A percentile compares a stretch with the other conserved stretches of the same genome.
Conservation (phyloP, 768 basidiomycete genomes). For the Tylopilus balloui region DNA sequence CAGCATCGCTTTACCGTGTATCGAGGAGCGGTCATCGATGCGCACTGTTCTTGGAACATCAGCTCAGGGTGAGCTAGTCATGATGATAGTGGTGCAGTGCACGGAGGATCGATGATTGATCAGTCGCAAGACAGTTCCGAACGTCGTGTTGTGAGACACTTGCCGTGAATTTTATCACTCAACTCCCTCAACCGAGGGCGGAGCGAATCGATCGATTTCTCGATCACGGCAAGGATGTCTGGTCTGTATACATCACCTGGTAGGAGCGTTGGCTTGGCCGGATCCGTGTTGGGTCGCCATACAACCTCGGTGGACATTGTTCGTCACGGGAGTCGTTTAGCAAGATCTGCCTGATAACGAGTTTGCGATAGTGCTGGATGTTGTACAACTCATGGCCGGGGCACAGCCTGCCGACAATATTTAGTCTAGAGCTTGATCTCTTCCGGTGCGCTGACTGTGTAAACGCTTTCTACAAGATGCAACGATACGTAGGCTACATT, state of each 20-base stretch:
- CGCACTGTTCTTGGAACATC: slow-evolving; percentile 61
- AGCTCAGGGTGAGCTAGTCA: slow-evolving; percentile 67
- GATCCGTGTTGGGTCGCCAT: slow-evolving; percentile 40
- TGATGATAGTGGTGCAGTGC: not conserved
- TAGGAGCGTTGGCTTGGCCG: slow-evolving; percentile 21
- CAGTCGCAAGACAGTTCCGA: not conserved
- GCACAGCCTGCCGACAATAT: too few relatives aligned
- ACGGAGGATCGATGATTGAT: not conserved
- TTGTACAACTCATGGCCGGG: too few relatives aligned
- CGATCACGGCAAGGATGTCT: slow-evolving; percentile 59
- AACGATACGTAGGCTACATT: too few relatives aligned
- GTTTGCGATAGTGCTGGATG: not conserved
- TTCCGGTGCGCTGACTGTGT: too few relatives aligned
- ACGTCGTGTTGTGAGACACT: not conserved
- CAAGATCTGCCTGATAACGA: not conserved
- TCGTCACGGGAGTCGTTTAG: not conserved
- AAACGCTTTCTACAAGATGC: too few relatives aligned
- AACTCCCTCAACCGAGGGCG: slow-evolving; percentile 54
- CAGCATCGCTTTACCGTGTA: not conserved
- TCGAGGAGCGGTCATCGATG: slow-evolving; percentile 12
- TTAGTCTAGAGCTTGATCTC: too few relatives aligned
- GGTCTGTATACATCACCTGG: slow-evolving; percentile 44
- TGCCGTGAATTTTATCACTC: slow-evolving; percentile 74
- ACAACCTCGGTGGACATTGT: slow-evolving; percentile 22
- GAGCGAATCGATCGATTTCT: slow-evolving; percentile 48